These are phyloP conservation scores for Dichotomocladium elegans DNA, from an alignment of 371 early-diverging fungal genomes.

Conservation along the genomic window DNA sequence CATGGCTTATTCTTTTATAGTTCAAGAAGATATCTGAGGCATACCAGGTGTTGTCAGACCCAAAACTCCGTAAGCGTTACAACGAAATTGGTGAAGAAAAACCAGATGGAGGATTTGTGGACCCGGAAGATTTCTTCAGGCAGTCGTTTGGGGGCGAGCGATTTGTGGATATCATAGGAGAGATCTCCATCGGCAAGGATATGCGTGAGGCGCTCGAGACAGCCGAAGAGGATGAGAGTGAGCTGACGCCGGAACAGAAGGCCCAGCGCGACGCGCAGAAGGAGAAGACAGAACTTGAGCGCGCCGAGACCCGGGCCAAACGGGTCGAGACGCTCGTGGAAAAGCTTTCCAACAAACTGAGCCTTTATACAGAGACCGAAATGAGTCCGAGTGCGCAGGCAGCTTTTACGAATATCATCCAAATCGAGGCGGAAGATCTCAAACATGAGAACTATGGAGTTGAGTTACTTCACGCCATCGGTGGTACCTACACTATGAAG, in stretches of 20 bases:
- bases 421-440: constrained; percentile 82
- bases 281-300: constrained; percentile 32
- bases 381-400: constrained; percentile 34
- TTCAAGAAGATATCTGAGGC: constrained; percentile 95
- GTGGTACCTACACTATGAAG: constrained; percentile 83
- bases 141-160: constrained; percentile 94
- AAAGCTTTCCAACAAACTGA: constrained; percentile 74
- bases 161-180: constrained; percentile 93
- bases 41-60: constrained; percentile 89
- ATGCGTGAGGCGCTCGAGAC: constrained; percentile 77
- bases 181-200: constrained; percentile 91
- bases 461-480: constrained; percentile 89
- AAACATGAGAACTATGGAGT: constrained; percentile 88
- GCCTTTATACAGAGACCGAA: constrained; percentile 70
- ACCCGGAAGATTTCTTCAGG: constrained; percentile 91
- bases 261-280: constrained; percentile 51
- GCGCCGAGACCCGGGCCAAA: constrained; percentile 54
- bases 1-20: constrained; percentile 41
- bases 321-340: constrained; percentile 71
- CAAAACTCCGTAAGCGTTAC: constrained; percentile 79
- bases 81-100: constrained; percentile 77
- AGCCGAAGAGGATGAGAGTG: constrained; percentile 43
- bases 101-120: constrained; percentile 77
- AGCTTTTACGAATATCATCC: constrained; percentile 66
- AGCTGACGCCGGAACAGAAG: constrained; percentile 57